Conservation (phyloP, 495 filamentous ascomycete species). For the Penicillium mononematosum region DNA sequence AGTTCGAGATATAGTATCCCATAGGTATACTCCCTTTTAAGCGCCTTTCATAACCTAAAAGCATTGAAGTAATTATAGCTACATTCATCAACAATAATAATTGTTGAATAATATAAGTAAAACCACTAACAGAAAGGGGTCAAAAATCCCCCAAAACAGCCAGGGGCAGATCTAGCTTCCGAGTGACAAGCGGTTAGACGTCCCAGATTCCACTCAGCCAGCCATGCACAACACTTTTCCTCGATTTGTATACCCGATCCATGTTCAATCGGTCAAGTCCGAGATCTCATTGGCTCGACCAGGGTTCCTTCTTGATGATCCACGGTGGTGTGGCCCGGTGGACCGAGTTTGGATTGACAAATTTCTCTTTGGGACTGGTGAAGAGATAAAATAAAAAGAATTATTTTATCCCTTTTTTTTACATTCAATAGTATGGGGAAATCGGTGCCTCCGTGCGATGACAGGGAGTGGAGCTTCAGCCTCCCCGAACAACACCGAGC, state of each 20-base stretch:
- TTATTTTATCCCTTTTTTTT: not conserved
- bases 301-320: slow-evolving; percentile 6
- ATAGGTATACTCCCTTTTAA: too few species aligned
- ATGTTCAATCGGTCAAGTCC: slow-evolving; percentile 16
- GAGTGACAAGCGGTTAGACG: slow-evolving; percentile 30
- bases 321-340: not conserved
- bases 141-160: slow-evolving; percentile 8
- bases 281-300: slow-evolving; percentile 24
- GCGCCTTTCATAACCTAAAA: too few species aligned
- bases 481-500: slow-evolving; percentile 25
- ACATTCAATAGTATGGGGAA: slow-evolving; percentile 17
- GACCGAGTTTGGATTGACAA: slow-evolving; percentile 9
- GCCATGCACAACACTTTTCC: slow-evolving; percentile 33
- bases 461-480: slow-evolving; percentile 12
- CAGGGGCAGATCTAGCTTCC: slow-evolving; percentile 28
- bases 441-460: slow-evolving; percentile 6
- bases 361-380: not conserved
- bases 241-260: slow-evolving; percentile 23
- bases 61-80: too few species aligned
- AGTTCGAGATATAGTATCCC: too few species aligned
- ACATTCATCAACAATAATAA: too few species aligned
- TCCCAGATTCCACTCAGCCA: slow-evolving; percentile 29
- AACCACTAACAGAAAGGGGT: slow-evolving; percentile 7
- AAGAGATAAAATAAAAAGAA: slow-evolving; percentile 1
- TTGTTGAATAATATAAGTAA: not conserved